Evolutionary conservation across 192 early-diverging fungal genomes (phyloP).

Genomic region (Funneliformis geosporum): DNA sequence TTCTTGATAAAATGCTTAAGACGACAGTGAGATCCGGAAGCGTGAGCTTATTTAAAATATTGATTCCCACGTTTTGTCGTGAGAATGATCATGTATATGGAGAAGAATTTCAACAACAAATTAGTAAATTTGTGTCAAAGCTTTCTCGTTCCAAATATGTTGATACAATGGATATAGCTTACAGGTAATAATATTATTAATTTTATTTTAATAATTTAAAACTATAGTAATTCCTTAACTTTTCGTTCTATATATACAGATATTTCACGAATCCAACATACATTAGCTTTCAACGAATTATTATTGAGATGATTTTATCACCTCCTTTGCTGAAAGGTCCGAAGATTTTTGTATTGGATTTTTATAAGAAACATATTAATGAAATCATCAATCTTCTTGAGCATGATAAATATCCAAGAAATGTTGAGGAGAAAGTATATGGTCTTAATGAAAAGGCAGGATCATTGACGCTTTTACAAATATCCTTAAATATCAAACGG

Average conservation of each 20-base stretch:
- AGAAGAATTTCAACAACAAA: slow-evolving; percentile 39
- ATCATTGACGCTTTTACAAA: slow-evolving; percentile 51
- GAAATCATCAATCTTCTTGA: slow-evolving; percentile 55
- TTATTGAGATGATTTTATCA: slow-evolving; percentile 50
- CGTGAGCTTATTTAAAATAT: slow-evolving; percentile 48
- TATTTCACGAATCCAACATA: slow-evolving; percentile 4
- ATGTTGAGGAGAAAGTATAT: slow-evolving; percentile 31
- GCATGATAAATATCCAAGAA: slow-evolving; percentile 15
- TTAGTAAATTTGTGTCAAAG: slow-evolving; percentile 42
- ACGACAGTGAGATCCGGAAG: slow-evolving; percentile 47
- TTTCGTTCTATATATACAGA: background rate
- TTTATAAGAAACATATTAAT: slow-evolving; percentile 53
- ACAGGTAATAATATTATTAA: slow-evolving; percentile 40
- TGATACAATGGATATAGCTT: slow-evolving; percentile 43
- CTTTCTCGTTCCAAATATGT: slow-evolving; percentile 42
- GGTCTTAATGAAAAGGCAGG: slow-evolving; percentile 45
- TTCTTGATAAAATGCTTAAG: slow-evolving; percentile 55
- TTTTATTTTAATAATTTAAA: background rate
- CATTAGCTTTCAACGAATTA: slow-evolving; percentile 44
- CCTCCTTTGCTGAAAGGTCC: slow-evolving; percentile 53
- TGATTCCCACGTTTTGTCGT: slow-evolving; percentile 57
- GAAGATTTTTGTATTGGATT: slow-evolving; percentile 43
- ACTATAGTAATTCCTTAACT: background rate
- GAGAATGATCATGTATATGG: slow-evolving; percentile 53
- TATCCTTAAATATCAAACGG: slow-evolving; percentile 41